A percentile compares a stretch with the other conserved stretches of the same genome.
Evolutionary conservation across 2,329 filamentous ascomycete species (phyloP).

Genomic region (Ascochyta clinopodiicola): DNA sequence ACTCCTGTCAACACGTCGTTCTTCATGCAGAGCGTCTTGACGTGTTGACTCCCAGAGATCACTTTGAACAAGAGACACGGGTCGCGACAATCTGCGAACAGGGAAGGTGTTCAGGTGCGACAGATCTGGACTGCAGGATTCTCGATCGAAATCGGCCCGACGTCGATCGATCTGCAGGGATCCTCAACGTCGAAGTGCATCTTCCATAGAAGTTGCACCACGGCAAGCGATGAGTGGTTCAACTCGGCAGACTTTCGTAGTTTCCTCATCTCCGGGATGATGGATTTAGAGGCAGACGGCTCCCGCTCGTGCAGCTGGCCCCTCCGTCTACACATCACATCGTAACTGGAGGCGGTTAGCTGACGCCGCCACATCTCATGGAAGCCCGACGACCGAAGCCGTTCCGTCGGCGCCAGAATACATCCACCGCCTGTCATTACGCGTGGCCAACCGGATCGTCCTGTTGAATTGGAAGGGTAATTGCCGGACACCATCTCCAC

Average conservation of each 20-base stretch:
- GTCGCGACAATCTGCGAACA: slow-evolving; percentile 12
- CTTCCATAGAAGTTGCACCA: not conserved
- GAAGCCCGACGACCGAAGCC: not conserved
- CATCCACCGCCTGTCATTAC: not conserved
- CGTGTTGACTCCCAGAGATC: not conserved
- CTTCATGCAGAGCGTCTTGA: not conserved
- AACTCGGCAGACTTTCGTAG: not conserved
- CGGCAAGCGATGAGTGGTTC: not conserved
- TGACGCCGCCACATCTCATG: not conserved
- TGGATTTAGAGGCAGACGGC: not conserved
- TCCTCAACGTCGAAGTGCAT: not conserved
- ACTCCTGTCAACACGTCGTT: not conserved
- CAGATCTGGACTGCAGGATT: slow-evolving; percentile 3
- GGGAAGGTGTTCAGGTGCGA: slow-evolving; percentile 5
- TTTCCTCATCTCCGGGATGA: not conserved
- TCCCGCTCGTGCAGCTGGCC: slow-evolving; percentile 6
- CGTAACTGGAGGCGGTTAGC: slow-evolving; percentile 6
- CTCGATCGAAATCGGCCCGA: slow-evolving; percentile 14
- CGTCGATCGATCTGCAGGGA: slow-evolving; percentile 11
- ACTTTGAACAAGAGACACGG: not conserved
- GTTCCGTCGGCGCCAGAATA: slow-evolving; percentile 3
- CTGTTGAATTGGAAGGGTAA: slow-evolving; percentile 1
- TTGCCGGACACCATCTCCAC: slow-evolving; percentile 7
- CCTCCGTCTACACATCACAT: not conserved
- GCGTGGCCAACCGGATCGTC: slow-evolving; percentile 1